Percentiles rank a stretch among this genome's conserved stretches.
Evolutionary conservation across 2,329 filamentous ascomycete genomes (phyloP).

Genomic region (Paracoccidioides brasiliensis): DNA sequence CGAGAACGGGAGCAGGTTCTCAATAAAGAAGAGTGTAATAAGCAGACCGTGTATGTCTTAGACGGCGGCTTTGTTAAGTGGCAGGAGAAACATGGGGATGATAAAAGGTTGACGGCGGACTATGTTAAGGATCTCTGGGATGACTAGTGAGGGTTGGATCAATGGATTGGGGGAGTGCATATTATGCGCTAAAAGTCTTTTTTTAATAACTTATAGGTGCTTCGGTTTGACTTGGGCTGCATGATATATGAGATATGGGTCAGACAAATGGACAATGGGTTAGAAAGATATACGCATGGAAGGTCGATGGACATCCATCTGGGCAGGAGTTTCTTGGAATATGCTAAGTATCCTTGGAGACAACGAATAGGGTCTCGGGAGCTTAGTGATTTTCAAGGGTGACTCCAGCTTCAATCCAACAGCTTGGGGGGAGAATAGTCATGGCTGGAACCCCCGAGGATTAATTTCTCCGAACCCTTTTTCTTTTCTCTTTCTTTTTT

Average conservation of each 20-base stretch:
- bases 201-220: not conserved
- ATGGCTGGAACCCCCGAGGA: too few species aligned
- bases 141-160: slow-evolving; percentile 27
- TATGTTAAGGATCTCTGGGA: slow-evolving; percentile 80
- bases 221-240: not conserved
- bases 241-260: not conserved
- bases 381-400: too few species aligned
- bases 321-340: not conserved
- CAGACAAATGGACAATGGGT: not conserved
- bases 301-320: not conserved
- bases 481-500: too few species aligned
- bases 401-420: too few species aligned
- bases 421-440: too few species aligned
- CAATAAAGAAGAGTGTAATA: slow-evolving; percentile 28
- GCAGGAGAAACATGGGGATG: slow-evolving; percentile 69
- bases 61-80: slow-evolving; percentile 76
- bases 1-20: slow-evolving; percentile 46
- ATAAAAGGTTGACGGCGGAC: slow-evolving; percentile 67
- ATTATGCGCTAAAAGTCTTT: not conserved
- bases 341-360: not conserved
- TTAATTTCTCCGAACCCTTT: too few species aligned
- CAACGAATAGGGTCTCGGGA: too few species aligned
- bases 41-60: slow-evolving; percentile 67
- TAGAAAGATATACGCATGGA: not conserved
- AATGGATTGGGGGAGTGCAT: not conserved